phyloP scores from a whole-genome alignment of 1,284 basidiomycete species.

The Ceratobasidium sp. region DNA sequence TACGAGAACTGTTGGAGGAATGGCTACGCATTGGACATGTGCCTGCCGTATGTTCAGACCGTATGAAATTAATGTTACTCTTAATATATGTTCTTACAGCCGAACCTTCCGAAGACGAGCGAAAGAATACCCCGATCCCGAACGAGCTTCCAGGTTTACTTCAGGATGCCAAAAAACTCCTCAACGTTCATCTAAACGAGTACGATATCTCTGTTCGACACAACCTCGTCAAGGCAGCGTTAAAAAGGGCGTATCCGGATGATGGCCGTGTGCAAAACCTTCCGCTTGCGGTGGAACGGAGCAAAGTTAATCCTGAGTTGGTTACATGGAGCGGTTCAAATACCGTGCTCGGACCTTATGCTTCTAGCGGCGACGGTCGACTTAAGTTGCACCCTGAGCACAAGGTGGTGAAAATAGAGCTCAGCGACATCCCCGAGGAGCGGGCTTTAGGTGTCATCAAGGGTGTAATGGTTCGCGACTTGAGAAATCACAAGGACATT shows the following conservation, averaged over 20 bases:
- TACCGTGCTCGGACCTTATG: constrained; percentile 30
- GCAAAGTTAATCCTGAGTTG: constrained; percentile 10
- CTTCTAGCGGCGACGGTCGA: background rate
- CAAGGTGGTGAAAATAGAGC: constrained; percentile 1
- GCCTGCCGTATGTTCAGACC: constrained; percentile 25
- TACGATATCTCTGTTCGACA: constrained; percentile 29
- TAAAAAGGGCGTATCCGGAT: background rate
- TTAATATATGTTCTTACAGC: background rate
- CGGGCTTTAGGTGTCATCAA: background rate
- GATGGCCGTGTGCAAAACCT: constrained; percentile 7
- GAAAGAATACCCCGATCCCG: constrained; percentile 7
- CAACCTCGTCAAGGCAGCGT: constrained; percentile 11
- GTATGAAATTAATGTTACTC: too few relatives aligned
- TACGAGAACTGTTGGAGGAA: constrained; percentile 38
- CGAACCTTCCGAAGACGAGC: constrained; percentile 19
- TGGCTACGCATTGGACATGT: constrained; percentile 38
- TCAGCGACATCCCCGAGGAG: background rate
- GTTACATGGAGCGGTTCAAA: constrained; percentile 18
- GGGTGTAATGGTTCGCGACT: background rate
- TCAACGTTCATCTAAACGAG: constrained; percentile 10
- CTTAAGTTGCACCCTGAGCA: background rate
- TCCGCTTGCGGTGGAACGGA: constrained; percentile 27
- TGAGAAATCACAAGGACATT: background rate
- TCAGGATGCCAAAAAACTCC: background rate
- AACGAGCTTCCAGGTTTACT: constrained; percentile 1